A percentile compares a stretch with the other conserved stretches of the same genome.
Conservation (phyloP, 2,329 filamentous ascomycete genomes). For the Pestalotiopsis sp. region DNA sequence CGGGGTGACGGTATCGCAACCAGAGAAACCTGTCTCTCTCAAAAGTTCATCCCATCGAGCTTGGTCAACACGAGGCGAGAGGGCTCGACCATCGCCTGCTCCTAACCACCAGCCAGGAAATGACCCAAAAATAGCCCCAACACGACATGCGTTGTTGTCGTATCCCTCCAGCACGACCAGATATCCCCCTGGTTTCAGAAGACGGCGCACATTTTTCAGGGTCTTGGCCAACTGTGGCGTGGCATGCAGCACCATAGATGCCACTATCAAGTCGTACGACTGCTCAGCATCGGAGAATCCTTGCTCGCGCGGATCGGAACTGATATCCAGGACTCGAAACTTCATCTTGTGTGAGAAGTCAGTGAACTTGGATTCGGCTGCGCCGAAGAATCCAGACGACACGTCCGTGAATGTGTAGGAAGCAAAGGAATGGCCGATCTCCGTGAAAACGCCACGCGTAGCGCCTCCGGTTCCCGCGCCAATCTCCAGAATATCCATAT, state of each 20-base stretch:
- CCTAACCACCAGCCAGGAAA: no score
- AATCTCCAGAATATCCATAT: no score
- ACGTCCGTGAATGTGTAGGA: not conserved
- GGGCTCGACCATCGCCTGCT: no score
- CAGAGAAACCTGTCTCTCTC: slow-evolving; percentile 29
- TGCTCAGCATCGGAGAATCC: no score
- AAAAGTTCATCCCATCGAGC: slow-evolving; percentile 26
- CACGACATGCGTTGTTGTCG: no score
- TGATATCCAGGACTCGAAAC: not conserved
- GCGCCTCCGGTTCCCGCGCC: not conserved
- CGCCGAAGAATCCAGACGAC: not conserved
- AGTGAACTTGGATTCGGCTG: not conserved
- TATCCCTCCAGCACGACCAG: no score
- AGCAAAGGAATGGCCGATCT: not conserved
- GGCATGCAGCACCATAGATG: no score
- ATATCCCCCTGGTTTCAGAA: no score
- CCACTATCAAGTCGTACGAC: no score
- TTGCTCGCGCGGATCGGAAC: not conserved
- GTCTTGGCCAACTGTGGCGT: no score
- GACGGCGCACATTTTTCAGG: no score
- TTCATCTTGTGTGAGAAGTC: not conserved
- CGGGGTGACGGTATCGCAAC: slow-evolving; percentile 25
- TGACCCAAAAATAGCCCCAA: no score
- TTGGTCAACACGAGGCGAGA: not conserved
- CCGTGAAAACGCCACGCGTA: not conserved